Conservation (phyloP, 805 yeast genomes). For the Komagataella pastoris region DNA sequence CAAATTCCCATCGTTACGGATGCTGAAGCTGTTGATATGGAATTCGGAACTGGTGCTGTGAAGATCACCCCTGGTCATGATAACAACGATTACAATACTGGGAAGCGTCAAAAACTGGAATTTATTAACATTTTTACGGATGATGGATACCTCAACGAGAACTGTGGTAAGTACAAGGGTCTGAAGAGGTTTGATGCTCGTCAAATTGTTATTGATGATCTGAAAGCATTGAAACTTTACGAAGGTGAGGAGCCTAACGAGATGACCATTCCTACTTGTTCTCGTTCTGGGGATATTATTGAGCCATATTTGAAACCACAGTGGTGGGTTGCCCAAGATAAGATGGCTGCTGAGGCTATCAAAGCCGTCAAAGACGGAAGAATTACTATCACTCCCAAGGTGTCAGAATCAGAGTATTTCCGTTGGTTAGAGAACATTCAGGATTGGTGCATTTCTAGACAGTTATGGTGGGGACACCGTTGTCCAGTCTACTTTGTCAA, state of each 20-base stretch:
- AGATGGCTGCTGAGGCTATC: constrained; percentile 81
- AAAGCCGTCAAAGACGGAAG: constrained; percentile 75
- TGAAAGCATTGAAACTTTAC: constrained; percentile 61
- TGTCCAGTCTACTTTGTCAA: constrained; percentile 88
- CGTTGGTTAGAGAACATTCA: constrained; percentile 93
- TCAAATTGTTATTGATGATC: constrained; percentile 62
- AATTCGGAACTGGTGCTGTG: constrained; percentile 99
- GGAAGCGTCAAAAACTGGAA: constrained; percentile 86
- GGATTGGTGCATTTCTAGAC: constrained; percentile 98
- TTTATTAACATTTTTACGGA: constrained; percentile 85
- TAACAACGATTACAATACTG: constrained; percentile 91
- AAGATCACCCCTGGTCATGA: constrained; percentile 99
- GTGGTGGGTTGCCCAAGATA: constrained; percentile 95
- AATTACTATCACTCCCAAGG: constrained; percentile 71
- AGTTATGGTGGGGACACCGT: constrained; percentile 91
- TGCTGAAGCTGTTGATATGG: constrained; percentile 94
- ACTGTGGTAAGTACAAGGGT: constrained; percentile 90
- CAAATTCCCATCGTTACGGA: constrained; percentile 82
- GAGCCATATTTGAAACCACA: constrained; percentile 97
- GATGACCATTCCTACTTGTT: constrained; percentile 89
- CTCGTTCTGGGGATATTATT: constrained; percentile 93
- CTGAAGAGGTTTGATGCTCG: constrained; percentile 93
- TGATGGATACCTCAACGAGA: constrained; percentile 80
- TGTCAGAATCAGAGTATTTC: constrained; percentile 87
- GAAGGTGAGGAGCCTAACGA: constrained; percentile 87